A percentile compares a stretch with the other conserved stretches of the same genome.
These are phyloP conservation scores for Sugiyamaella grinbergsii DNA, from an alignment of 1,139 yeast species.

Conservation along the genomic window DNA sequence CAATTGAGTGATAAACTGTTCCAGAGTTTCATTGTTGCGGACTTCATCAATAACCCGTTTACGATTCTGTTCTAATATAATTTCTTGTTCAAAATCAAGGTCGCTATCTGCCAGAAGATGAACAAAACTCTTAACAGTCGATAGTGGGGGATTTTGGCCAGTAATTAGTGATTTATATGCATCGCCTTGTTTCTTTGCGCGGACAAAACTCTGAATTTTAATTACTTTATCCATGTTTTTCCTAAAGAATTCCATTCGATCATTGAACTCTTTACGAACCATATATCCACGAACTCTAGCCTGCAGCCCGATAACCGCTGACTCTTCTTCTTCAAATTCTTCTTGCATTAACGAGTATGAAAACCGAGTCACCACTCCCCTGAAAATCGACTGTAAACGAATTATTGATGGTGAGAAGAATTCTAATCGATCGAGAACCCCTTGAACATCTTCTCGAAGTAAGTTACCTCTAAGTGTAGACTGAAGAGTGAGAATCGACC, in stretches of 20 bases:
- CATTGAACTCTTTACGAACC: constrained; percentile 45
- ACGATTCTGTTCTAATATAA: constrained; percentile 65
- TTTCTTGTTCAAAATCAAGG: constrained; percentile 72
- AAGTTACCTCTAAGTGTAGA: constrained; percentile 37
- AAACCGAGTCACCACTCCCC: constrained; percentile 54
- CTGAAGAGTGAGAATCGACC: constrained; percentile 34
- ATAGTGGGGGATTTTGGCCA: constrained; percentile 73
- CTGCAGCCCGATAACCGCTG: constrained; percentile 51
- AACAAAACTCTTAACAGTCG: constrained; percentile 77
- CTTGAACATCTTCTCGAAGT: constrained; percentile 31
- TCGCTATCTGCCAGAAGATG: constrained; percentile 75
- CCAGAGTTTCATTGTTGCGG: constrained; percentile 65
- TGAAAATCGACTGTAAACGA: constrained; percentile 48
- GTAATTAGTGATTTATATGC: constrained; percentile 75
- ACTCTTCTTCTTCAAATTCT: constrained; percentile 53
- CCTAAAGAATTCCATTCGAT: constrained; percentile 56
- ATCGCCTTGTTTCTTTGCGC: constrained; percentile 65
- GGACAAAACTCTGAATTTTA: constrained; percentile 71
- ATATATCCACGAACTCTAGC: constrained; percentile 52
- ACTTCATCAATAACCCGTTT: constrained; percentile 68
- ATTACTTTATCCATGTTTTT: constrained; percentile 60
- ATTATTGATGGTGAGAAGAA: constrained; percentile 43
- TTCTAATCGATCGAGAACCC: constrained; percentile 31
- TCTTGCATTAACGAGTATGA: constrained; percentile 53
- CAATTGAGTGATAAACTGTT: constrained; percentile 72